Evolutionary conservation across 164 flowering plant species (phyloP), one percentile per base, ranked within the genome.

Genomic region (Litsea cubeba): DNA sequence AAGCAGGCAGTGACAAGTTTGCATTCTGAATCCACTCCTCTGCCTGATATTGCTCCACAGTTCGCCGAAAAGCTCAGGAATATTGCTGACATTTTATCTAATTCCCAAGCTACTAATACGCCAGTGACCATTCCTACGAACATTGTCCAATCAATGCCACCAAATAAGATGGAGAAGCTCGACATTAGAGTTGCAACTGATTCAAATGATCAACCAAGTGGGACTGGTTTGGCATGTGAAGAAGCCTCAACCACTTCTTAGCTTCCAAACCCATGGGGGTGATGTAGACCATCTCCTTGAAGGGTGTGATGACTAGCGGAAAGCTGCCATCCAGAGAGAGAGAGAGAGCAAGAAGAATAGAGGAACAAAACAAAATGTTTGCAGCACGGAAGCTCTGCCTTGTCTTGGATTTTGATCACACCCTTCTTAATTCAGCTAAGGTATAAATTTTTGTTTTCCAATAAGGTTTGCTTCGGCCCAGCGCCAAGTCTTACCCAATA

Each of bases 341-440:
- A 25, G 81, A 88, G 98, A 88, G 98, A 80, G 79, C 90, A 70
- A 88, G 92, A 81, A 88, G 98, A 82, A 78, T 95, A 72, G 94
- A 91, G 69, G 97, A 95, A 65, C 99, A 93, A 81, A 89, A 85
- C 76, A 90, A 90, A 79, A 91, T 95, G 96, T 93, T 95, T 85
- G 84, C 90, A 64, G 87, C 84, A 17, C 84, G 85, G 50, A 95
- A 92, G 88, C 90, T 95, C 50, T 91, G 97, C 78, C 97, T 95
- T 65, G 99, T 95, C 76, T 80, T 95, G 87, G 99, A 95, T 88
- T 78, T 95, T 51, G 99, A 93, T 81, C 99, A 95, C 71, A 95
- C 99, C 1, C 98, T 95, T 76, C 91, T 95, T 66, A 93, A 95
- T 84, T 93, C 98, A 62, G 99, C 99, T 5, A 95, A 90, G 97